Base-by-base conservation (phyloP, 257 asterid genomes). In the Ligustrum vulgare region DNA sequence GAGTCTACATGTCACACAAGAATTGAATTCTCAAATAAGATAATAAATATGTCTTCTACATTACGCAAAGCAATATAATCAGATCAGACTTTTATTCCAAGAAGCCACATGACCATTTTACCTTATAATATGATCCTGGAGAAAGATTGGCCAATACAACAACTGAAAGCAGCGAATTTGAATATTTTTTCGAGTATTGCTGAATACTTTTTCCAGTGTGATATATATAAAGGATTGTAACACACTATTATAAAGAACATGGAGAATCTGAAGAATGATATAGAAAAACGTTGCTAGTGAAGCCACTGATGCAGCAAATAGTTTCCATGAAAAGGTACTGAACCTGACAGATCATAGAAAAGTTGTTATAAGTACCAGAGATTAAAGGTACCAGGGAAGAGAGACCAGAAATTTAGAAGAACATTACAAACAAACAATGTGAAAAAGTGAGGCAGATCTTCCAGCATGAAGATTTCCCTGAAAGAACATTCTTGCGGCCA, bases 121-220 rank as follows among this genome's bases (percentile, higher is more conserved):
- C 99, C 98, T 90, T 82, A 82, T 74, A 81, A 84, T 84, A 72
- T 78, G 86, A 87, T 89, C 88, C 79, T 82, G 93, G 81, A 91
- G 96, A 79, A 83, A 78, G 82, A 91, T 77, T 23, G 99, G 97
- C 99, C 99, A 95, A 83, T 90, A 86, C 77, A 91, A 79, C 71
- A 95, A 81, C 76, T 93, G 97, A 65, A 90, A 87, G 86, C 94
- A 90, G 68, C 90, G 93, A 35, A 84, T 82, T 77, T 84, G 86
- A 54, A 93, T 74, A 89, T 75, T 89, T 81, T 83, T 81, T 79
- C 83, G 74, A 63, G 98, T 77, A 75, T 83, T 90, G 82, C 80
- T 51, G 82, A 95, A 89, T 74, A 85, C 75, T 66, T 85, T 86
- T 70, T 74, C 76, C 72, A 86, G 64, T 47, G 84, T 36, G 32